A percentile compares a stretch with the other conserved stretches of the same genome.
These are phyloP conservation scores for Anethum foeniculum DNA, from an alignment of 140 eudicot genomes.

Conservation along the genomic window DNA sequence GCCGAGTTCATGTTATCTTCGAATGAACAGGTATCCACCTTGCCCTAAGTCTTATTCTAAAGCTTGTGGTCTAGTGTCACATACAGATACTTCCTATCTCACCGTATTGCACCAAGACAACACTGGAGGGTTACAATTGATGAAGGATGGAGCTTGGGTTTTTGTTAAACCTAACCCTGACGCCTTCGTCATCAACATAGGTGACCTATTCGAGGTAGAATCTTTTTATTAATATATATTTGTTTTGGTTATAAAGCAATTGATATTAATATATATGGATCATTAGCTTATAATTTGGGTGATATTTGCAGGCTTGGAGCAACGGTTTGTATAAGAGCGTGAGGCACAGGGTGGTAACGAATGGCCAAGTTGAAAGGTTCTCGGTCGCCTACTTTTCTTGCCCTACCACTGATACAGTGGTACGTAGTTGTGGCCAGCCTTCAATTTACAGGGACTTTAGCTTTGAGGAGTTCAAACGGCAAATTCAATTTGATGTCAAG, in stretches of 20 bases:
- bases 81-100: slow-evolving; percentile 44
- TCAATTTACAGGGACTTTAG: slow-evolving; percentile 33
- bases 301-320: slow-evolving; percentile 58
- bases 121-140: slow-evolving; percentile 32
- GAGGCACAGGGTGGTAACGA: slow-evolving; percentile 44
- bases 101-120: slow-evolving; percentile 39
- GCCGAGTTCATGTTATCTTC: slow-evolving; percentile 28
- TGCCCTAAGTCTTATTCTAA: slow-evolving; percentile 25
- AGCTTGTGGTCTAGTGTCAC: slow-evolving; percentile 35
- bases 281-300: background rate
- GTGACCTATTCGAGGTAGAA: slow-evolving; percentile 39
- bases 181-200: slow-evolving; percentile 28
- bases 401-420: slow-evolving; percentile 45
- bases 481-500: slow-evolving; percentile 49
- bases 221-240: background rate
- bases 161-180: slow-evolving; percentile 26
- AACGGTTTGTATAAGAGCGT: slow-evolving; percentile 51
- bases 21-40: slow-evolving; percentile 38
- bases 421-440: slow-evolving; percentile 27
- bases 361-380: slow-evolving; percentile 34
- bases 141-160: slow-evolving; percentile 33
- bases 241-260: background rate
- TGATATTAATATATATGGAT: background rate
- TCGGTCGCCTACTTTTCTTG: slow-evolving; percentile 51
- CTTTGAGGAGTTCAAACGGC: slow-evolving; percentile 41